These are phyloP conservation scores for Byssothecium circinans DNA, from an alignment of 2,329 filamentous ascomycete genomes.

Conservation along the genomic window DNA sequence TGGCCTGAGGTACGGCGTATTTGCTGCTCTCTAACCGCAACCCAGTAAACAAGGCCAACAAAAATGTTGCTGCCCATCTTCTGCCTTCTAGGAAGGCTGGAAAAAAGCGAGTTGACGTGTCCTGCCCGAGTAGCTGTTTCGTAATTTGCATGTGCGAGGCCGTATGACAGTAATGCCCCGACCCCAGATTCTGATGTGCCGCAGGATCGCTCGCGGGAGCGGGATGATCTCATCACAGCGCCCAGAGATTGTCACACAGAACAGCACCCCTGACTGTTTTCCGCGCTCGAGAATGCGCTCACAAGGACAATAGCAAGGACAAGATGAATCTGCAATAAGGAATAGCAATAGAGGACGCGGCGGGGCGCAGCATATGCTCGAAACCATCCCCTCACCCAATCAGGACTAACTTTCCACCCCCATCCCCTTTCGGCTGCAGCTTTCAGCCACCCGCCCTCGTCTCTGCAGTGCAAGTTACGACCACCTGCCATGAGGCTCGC, in stretches of 20 bases:
- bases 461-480: conserved; percentile 14
- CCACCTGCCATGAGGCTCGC: conserved; percentile 28
- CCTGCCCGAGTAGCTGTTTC: too few relatives aligned
- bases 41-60: neutral
- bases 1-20: conserved; percentile 5
- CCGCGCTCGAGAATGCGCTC: neutral
- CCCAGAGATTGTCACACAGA: conserved; percentile 2
- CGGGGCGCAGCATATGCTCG: conserved; percentile 14
- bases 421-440: neutral
- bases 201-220: conserved; percentile 13
- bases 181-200: conserved; percentile 7
- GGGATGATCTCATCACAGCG: conserved; percentile 32
- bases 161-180: neutral
- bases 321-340: too few relatives aligned
- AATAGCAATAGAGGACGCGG: too few relatives aligned
- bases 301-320: conserved; percentile 1
- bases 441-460: conserved; percentile 35
- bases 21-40: neutral
- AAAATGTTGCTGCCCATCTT: conserved; percentile 7
- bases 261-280: conserved; percentile 8
- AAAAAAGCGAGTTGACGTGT: too few relatives aligned
- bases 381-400: conserved; percentile 15
- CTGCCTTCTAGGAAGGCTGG: neutral
- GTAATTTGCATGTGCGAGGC: conserved; percentile 1
- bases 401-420: conserved; percentile 10